Percentiles rank a stretch among this genome's conserved stretches.
phyloP scores from a whole-genome alignment of 1,139 yeast species.

The Kodamaea alishanica region DNA sequence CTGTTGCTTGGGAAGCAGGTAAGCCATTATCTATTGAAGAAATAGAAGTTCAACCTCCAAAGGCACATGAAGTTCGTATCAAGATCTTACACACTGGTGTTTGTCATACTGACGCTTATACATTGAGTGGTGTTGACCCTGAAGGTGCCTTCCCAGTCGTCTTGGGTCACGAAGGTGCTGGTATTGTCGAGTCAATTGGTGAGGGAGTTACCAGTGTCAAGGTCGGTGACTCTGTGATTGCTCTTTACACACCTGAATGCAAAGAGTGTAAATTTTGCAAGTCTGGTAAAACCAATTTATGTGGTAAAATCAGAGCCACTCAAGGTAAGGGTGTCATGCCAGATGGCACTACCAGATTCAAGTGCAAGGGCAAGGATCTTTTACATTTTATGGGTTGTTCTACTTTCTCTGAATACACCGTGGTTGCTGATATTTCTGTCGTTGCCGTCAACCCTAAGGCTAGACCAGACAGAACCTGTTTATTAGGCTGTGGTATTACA shows the following conservation, averaged over 20 bases:
- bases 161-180: conserved; percentile 97
- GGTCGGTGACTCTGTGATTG: conserved; percentile 87
- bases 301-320: conserved; percentile 86
- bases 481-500: conserved; percentile 97
- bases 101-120: conserved; percentile 97
- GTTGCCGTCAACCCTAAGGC: conserved; percentile 88
- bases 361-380: conserved; percentile 74
- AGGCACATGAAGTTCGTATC: conserved; percentile 95
- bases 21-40: conserved; percentile 84
- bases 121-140: conserved; percentile 90
- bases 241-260: conserved; percentile 96
- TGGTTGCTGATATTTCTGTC: conserved; percentile 95
- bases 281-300: conserved; percentile 92
- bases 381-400: conserved; percentile 98
- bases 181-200: conserved; percentile 88
- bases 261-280: conserved; percentile 90
- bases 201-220: conserved; percentile 85
- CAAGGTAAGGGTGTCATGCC: conserved; percentile 94
- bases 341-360: conserved; percentile 90
- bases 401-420: conserved; percentile 94
- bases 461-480: conserved; percentile 80
- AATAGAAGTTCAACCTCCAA: conserved; percentile 87
- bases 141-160: conserved; percentile 94
- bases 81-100: conserved; percentile 87
- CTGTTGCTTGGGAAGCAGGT: conserved; percentile 95